These are phyloP conservation scores for Hericium coralloides DNA, from an alignment of 768 basidiomycete genomes.

Conservation along the genomic window DNA sequence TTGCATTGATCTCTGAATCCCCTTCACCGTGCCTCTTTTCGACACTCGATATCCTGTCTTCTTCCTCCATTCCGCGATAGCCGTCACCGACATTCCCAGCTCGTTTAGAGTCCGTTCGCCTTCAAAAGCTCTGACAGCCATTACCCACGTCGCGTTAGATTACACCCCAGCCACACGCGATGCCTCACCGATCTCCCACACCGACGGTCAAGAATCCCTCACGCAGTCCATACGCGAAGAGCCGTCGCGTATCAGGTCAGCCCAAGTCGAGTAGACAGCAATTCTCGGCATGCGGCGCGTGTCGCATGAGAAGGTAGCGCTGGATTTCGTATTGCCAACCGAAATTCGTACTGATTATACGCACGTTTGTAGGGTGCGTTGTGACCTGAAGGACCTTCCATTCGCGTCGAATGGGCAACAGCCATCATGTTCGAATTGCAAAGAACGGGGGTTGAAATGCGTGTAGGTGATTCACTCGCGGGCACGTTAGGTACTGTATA, in stretches of 20 bases:
- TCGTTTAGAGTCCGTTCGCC: no score
- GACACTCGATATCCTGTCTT: neutral
- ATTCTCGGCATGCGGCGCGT: slow-evolving; percentile 91
- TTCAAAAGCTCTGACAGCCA: no score
- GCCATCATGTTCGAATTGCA: slow-evolving; percentile 79
- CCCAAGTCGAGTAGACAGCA: slow-evolving; percentile 76
- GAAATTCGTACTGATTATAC: neutral
- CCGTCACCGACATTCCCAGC: slow-evolving; percentile 7
- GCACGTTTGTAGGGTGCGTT: slow-evolving; percentile 58
- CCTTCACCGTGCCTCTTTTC: neutral
- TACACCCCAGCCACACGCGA: slow-evolving; percentile 4
- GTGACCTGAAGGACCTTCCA: slow-evolving; percentile 82
- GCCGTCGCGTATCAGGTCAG: slow-evolving; percentile 27
- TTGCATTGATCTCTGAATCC: neutral
- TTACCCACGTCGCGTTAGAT: neutral
- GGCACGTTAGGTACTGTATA: neutral
- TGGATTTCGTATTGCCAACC: slow-evolving; percentile 3
- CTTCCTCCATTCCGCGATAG: neutral
- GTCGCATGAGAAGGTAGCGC: slow-evolving; percentile 73
- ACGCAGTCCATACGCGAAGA: slow-evolving; percentile 7
- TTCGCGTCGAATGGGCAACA: slow-evolving; percentile 33
- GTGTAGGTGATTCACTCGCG: slow-evolving; percentile 54
- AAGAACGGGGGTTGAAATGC: slow-evolving; percentile 85
- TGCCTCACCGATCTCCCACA: slow-evolving; percentile 19
- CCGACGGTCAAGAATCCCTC: slow-evolving; percentile 19